These are phyloP conservation scores for Arabis hirsuta DNA, from an alignment of 345 rosid species.

Conservation along the genomic window DNA sequence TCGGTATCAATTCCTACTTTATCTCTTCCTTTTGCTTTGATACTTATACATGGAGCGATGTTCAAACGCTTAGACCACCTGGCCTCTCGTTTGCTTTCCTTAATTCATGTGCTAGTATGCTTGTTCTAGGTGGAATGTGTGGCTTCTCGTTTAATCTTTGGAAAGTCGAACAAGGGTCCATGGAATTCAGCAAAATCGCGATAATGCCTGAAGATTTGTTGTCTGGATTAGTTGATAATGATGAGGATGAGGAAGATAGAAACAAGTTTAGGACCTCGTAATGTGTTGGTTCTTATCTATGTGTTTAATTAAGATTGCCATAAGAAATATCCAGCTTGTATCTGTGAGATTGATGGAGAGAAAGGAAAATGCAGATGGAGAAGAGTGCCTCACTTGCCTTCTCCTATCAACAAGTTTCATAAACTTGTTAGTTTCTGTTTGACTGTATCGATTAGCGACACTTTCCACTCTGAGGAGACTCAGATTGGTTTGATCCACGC, in stretches of 20 bases:
- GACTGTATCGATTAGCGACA: conserved; percentile 49
- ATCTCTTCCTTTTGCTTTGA: conserved; percentile 66
- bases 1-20: conserved; percentile 61
- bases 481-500: conserved; percentile 30
- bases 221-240: conserved; percentile 64
- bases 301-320: conserved; percentile 83
- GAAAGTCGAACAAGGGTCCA: conserved; percentile 56
- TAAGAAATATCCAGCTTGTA: conserved; percentile 84
- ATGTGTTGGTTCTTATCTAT: conserved; percentile 80
- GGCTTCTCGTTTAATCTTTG: conserved; percentile 73
- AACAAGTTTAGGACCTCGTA: conserved; percentile 74
- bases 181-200: conserved; percentile 77
- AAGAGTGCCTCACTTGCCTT: conserved; percentile 72
- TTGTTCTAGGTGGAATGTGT: conserved; percentile 76
- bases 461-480: conserved; percentile 47
- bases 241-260: conserved; percentile 56
- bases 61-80: conserved; percentile 76
- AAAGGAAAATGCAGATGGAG: conserved; percentile 63
- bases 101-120: conserved; percentile 58
- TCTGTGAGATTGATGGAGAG: conserved; percentile 61
- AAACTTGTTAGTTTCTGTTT: conserved; percentile 84
- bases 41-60: conserved; percentile 63
- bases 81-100: conserved; percentile 70
- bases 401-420: conserved; percentile 82
- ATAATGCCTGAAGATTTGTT: conserved; percentile 71